phyloP scores from a whole-genome alignment of 2,329 filamentous ascomycete species.

The Decorospora gaudefroyi region DNA sequence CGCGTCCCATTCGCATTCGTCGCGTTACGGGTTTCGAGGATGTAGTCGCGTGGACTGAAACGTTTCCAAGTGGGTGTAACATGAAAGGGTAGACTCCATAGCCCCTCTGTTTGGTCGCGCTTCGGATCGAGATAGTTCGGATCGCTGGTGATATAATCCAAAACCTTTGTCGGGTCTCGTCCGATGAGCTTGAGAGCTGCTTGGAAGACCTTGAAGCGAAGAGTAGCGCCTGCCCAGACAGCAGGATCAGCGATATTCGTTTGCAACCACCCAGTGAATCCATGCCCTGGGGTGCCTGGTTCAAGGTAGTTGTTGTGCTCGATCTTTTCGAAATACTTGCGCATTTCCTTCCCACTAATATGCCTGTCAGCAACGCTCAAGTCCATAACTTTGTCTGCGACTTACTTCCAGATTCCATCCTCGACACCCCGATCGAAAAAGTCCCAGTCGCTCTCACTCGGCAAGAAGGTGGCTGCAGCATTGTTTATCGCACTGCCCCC shows the following conservation, averaged over 20 bases:
- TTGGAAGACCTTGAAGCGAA: conserved; percentile 17
- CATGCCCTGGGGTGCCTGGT: conserved; percentile 23
- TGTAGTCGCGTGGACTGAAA: conserved; percentile 22
- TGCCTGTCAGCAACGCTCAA: conserved; percentile 3
- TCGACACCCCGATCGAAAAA: conserved; percentile 22
- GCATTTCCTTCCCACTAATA: conserved; percentile 20
- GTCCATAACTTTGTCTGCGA: background rate
- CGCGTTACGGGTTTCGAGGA: conserved; percentile 15
- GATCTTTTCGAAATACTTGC: conserved; percentile 23
- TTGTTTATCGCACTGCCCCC: conserved; percentile 26
- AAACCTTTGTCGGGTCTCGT: conserved; percentile 17
- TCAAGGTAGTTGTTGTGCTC: conserved; percentile 27
- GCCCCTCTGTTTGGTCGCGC: conserved; percentile 40
- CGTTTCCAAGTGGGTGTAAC: conserved; percentile 22
- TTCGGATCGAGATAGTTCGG: conserved; percentile 19
- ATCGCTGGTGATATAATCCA: conserved; percentile 24
- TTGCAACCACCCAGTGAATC: conserved; percentile 27
- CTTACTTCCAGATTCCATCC: conserved; percentile 24
- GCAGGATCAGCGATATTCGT: conserved; percentile 20
- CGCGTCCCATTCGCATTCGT: conserved; percentile 13
- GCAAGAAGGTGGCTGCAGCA: conserved; percentile 22
- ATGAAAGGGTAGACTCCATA: conserved; percentile 45
- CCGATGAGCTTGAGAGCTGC: conserved; percentile 22
- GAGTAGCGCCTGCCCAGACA: conserved; percentile 4
- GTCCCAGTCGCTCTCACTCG: conserved; percentile 28